Base-by-base conservation (phyloP, 139 green algal genomes). In the Coelastrella sp. region DNA sequence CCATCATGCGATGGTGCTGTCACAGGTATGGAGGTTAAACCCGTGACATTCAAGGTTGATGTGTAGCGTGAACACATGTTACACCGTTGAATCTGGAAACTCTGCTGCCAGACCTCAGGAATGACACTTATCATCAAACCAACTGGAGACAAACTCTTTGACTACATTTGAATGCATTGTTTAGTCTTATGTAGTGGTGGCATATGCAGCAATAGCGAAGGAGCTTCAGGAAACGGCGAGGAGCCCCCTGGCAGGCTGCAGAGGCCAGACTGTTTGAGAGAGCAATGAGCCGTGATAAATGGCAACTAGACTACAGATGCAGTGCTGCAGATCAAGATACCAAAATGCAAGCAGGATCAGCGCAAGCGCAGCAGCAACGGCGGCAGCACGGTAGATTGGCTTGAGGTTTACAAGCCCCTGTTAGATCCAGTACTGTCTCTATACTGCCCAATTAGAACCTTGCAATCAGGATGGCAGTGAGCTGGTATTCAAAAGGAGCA, bases 401-500 rank as follows among this genome's bases (percentile, higher is more conserved):
- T 82, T 7, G 23, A 64, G 13, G n/a, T 82, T 7, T 47, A 82
- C 23, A 82, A 82, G 76, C 76, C 76, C 76, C 54, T 82, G 13
- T n/a, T 82, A 47, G 76, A 61, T 10, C 76, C 76, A 82, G 76
- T 47, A 11, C 76, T 82, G 32, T 17, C 76, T 16, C 76, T 82
- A 47, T 82, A 22, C 76, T 82, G 76, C 32, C 32, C 76, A 5
- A 82, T 17, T 20, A 82, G 76, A 47, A 82, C 76, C 7, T 82
- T 4, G 76, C 76, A 64, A 64, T 82, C 32, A 60, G 76, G 32
- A 60, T 82, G 76, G 76, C 76, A 82, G 76, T 47, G 32, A 82
- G 76, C 76, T 82, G 76, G 76, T 82, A 64, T 64, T 32, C 76
- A 61, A 82, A 47, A 47, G 32, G 76, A 59, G 76, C 76, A 82